Conservation (phyloP, 1,284 basidiomycete species). For the Puccinia novopanici region DNA sequence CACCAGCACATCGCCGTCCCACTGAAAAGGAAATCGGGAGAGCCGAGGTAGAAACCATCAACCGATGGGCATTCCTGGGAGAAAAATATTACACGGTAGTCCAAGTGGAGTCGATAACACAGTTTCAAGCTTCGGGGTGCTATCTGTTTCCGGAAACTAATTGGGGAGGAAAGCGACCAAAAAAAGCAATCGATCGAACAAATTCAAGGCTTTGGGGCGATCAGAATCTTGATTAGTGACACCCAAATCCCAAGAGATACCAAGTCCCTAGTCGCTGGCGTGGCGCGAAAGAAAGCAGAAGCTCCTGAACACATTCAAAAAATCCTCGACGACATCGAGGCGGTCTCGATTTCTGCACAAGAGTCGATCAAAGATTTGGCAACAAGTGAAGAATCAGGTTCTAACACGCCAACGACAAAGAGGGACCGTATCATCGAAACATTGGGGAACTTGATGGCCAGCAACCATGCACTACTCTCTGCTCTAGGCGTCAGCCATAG, state of each 20-base stretch:
- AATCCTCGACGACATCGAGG: constrained; percentile 53
- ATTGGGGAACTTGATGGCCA: constrained; percentile 73
- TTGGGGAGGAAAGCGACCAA: constrained; percentile 63
- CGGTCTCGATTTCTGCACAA: constrained; percentile 55
- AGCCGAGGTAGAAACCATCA: constrained; percentile 73
- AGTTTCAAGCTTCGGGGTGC: constrained; percentile 92
- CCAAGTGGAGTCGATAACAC: constrained; percentile 98
- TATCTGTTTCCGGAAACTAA: constrained; percentile 76
- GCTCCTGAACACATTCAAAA: constrained; percentile 61
- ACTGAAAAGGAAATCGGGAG: constrained; percentile 67
- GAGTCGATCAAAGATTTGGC: constrained; percentile 51
- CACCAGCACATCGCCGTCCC: constrained; percentile 59
- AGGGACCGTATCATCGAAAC: constrained; percentile 60
- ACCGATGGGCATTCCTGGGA: constrained; percentile 88
- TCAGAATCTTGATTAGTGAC: constrained; percentile 83
- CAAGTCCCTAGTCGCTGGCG: constrained; percentile 87
- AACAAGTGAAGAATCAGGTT: constrained; percentile 60
- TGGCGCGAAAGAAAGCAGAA: constrained; percentile 71
- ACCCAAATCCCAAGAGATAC: constrained; percentile 90
- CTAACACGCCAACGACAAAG: constrained; percentile 72
- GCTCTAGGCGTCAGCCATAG: constrained; percentile 92
- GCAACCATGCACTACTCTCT: constrained; percentile 85
- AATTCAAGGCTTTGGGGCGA: constrained; percentile 70
- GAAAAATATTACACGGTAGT: constrained; percentile 96
- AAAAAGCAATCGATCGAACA: constrained; percentile 76